Conservation (phyloP, 176 grass and related monocot species). For the Pontederia paniculata region DNA sequence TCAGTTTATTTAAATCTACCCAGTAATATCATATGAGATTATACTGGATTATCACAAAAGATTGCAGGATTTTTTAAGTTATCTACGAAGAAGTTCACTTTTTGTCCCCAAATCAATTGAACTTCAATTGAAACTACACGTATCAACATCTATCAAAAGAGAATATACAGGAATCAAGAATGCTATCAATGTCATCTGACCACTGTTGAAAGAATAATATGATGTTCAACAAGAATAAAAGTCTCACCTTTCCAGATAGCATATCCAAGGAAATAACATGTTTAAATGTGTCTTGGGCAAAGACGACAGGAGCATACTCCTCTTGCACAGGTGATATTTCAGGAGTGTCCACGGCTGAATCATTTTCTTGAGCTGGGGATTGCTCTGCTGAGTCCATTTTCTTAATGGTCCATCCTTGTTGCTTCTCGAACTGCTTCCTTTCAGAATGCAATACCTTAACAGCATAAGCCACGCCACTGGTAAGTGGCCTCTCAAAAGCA, state of each 20-base stretch:
- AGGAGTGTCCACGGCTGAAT: conserved; percentile 29
- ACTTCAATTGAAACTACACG: too few species aligned
- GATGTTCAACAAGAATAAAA: not conserved
- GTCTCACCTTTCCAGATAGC: conserved; percentile 73
- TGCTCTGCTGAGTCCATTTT: conserved; percentile 76
- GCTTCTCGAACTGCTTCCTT: conserved; percentile 73
- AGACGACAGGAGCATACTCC: conserved; percentile 96
- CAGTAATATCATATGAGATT: too few species aligned
- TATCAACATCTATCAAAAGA: too few species aligned
- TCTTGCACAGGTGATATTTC: conserved; percentile 30
- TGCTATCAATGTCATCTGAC: too few species aligned
- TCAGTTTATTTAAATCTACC: too few species aligned
- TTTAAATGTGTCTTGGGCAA: conserved; percentile 90
- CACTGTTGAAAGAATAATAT: not conserved
- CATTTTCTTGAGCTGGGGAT: conserved; percentile 37
- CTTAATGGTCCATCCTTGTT: conserved; percentile 91
- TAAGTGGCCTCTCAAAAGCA: conserved; percentile 92
- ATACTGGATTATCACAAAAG: too few species aligned
- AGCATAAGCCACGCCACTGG: conserved; percentile 95
- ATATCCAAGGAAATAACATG: conserved; percentile 91
- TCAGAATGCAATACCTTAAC: conserved; percentile 66
- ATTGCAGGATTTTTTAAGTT: too few species aligned
- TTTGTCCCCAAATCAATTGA: too few species aligned
- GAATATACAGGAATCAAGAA: too few species aligned
- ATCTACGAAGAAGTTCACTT: too few species aligned